Evolutionary conservation across 257 asterid genomes (phyloP).

Genomic region (Fraxinus excelsior): DNA sequence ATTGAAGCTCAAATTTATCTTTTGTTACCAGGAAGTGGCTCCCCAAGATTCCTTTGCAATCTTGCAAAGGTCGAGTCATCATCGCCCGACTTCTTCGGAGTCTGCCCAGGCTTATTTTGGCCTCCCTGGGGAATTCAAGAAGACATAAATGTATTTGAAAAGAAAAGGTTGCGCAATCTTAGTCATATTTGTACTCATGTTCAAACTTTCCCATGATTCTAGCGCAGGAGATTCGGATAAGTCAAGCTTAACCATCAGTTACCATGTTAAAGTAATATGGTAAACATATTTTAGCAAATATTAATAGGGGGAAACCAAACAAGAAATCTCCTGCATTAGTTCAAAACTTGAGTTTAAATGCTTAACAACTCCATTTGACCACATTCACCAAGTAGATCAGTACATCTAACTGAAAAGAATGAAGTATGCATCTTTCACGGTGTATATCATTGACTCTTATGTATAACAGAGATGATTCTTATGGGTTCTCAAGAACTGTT

Average conservation of each 20-base stretch:
- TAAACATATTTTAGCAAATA: no score
- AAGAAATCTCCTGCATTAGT: neutral
- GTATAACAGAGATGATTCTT: neutral
- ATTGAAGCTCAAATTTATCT: conserved; percentile 20
- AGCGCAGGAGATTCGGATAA: conserved; percentile 1
- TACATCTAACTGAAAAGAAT: neutral
- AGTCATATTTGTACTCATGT: neutral
- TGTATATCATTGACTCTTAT: neutral
- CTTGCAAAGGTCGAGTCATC: conserved; percentile 37
- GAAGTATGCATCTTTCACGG: no score
- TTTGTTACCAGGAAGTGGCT: conserved; percentile 40
- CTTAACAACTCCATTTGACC: no score
- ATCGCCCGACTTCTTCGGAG: conserved; percentile 51
- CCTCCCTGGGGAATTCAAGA: conserved; percentile 54
- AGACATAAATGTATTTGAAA: neutral
- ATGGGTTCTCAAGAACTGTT: neutral
- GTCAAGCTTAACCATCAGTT: neutral
- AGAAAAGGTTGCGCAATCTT: neutral
- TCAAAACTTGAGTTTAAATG: neutral
- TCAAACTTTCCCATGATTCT: conserved; percentile 1
- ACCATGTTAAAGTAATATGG: neutral
- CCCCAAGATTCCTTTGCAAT: conserved; percentile 37
- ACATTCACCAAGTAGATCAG: neutral
- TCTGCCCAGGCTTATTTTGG: conserved; percentile 48
- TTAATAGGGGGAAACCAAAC: neutral